These are phyloP conservation scores for Euphorbia pulcherrima DNA, from an alignment of 345 rosid genomes.

Conservation along the genomic window DNA sequence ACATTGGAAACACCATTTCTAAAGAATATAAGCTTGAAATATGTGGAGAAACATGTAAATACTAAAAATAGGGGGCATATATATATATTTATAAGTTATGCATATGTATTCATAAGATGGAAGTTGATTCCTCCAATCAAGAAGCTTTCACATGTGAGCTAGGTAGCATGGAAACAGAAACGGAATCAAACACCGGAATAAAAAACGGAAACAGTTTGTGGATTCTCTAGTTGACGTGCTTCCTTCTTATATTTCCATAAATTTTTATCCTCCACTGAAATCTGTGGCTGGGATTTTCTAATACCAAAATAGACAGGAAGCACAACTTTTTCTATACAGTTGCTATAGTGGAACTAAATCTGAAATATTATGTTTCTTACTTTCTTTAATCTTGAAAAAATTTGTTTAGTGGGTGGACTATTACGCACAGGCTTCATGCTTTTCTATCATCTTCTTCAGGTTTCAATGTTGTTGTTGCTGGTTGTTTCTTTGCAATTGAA, in stretches of 20 bases:
- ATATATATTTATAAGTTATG: no score
- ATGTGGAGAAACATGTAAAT: no score
- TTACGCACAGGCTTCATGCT: not conserved
- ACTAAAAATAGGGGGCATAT: no score
- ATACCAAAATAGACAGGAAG: not conserved
- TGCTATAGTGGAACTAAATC: not conserved
- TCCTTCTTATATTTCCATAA: not conserved
- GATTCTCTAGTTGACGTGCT: not conserved
- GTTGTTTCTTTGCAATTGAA: slow-evolving; percentile 96
- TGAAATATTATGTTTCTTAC: not conserved
- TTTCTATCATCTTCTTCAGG: slow-evolving; percentile 40
- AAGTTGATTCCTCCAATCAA: no score
- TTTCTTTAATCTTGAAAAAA: not conserved
- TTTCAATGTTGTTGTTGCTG: slow-evolving; percentile 97
- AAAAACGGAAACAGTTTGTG: no score
- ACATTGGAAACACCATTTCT: no score
- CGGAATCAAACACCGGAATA: no score
- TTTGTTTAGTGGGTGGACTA: not conserved
- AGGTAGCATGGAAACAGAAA: no score
- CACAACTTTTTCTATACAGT: not conserved
- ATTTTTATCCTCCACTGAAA: not conserved
- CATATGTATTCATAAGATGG: no score
- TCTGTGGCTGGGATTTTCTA: not conserved
- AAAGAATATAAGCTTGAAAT: no score
- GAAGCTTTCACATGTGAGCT: no score